These are phyloP conservation scores for Pythium rhizo-oryzae DNA, from an alignment of 352 stramenopile species.

Conservation along the genomic window DNA sequence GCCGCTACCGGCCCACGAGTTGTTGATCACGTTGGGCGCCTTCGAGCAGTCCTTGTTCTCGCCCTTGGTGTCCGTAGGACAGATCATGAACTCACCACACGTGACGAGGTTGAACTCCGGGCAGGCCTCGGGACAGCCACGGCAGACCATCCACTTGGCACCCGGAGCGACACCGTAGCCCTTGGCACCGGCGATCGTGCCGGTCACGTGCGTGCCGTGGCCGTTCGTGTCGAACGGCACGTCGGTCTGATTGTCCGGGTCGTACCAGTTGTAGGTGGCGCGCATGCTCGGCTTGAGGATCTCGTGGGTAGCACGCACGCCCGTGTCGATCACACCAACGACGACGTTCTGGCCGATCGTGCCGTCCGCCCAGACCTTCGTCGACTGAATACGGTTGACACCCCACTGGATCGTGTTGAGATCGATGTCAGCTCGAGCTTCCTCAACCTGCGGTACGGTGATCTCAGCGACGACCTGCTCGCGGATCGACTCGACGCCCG, in stretches of 20 bases:
- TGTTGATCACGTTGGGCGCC: constrained; percentile 42
- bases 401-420: constrained; percentile 29
- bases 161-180: constrained; percentile 33
- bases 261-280: constrained; percentile 30
- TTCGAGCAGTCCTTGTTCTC: constrained; percentile 39
- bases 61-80: constrained; percentile 27
- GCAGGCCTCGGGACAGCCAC: constrained; percentile 20
- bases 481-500: constrained; percentile 23
- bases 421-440: background rate
- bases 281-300: constrained; percentile 21
- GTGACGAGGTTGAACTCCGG: constrained; percentile 26
- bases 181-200: constrained; percentile 32
- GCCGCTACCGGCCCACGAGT: constrained; percentile 32
- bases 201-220: constrained; percentile 41
- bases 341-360: constrained; percentile 28
- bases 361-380: constrained; percentile 32
- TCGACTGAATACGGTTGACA: constrained; percentile 18
- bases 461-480: constrained; percentile 16
- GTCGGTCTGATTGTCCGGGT: constrained; percentile 30
- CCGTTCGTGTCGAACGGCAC: constrained; percentile 29
- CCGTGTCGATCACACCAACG: constrained; percentile 36
- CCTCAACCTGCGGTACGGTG: background rate
- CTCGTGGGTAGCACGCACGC: constrained; percentile 34
- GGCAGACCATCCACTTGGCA: constrained; percentile 37
- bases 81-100: constrained; percentile 33